Base-by-base conservation (phyloP, 805 yeast species). In the Yamadazyma scolyti region DNA sequence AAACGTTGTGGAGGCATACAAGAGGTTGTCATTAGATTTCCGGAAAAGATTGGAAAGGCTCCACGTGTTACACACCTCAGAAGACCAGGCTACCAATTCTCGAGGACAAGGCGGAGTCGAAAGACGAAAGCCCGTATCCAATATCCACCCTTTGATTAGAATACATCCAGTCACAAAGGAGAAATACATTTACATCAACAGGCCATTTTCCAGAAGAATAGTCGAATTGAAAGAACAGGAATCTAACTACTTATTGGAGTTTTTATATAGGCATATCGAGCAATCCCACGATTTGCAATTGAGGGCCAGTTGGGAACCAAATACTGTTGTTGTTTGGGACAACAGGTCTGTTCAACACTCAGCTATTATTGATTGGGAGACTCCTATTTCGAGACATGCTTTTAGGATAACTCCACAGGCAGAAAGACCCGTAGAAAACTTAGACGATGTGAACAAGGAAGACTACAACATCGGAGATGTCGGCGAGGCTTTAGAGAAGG, bases 371-470 rank as follows among this genome's bases (percentile, higher is more conserved):
- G 66, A 58, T 42, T 58, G 60, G 59, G 58, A 54, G 31, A 45
- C 55, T 6, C 63, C 65, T 2, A 49, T 50, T n/a, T 42, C 49
- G 13, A 50, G 66, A 42, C 65, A 58, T 23, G 65, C 65, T 5
- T 54, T 58, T 23, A 48, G 65, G 33, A 46, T 59, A 17, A 56
- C 62, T 34, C 62, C 62, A 5, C 62, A 58, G 42, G 65, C 62
- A 2, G 65, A 58, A 35, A 47, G 64, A 43, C 65, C 65, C 2
- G 61, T 58, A n/a, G 59, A 46, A 16, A 50, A 52, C 33, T 50
- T 58, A 40, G 43, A 46, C 25, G 50, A 54, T 34, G 50, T 56
- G 46, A 58, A 56, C 46, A 27, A 33, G 16, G 31, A 25, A 24
- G 38, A 35, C 15, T 46, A 44, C 27, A 54, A 52, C 28, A 49